Evolutionary conservation across 805 yeast genomes (phyloP).

Genomic region (Kuraishia piskuri): DNA sequence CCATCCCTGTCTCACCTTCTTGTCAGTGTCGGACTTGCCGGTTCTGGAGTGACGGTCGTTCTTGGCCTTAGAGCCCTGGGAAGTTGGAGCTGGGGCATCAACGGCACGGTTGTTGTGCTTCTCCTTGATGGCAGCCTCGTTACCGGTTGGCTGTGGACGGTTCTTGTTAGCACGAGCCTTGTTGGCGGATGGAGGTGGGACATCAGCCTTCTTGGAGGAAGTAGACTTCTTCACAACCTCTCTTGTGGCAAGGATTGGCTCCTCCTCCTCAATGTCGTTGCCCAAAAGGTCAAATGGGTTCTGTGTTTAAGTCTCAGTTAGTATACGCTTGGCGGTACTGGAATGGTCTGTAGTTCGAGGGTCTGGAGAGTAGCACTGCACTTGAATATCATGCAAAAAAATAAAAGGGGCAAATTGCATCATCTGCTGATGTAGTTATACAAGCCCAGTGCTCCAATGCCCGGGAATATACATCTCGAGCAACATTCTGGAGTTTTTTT

Average conservation of each 20-base stretch:
- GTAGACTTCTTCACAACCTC: conserved; percentile 77
- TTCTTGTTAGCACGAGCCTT: conserved; percentile 69
- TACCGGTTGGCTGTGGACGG: conserved; percentile 67
- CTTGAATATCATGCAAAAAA: too few relatives aligned
- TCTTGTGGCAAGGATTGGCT: conserved; percentile 48
- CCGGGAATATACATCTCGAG: too few relatives aligned
- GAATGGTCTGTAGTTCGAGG: not conserved
- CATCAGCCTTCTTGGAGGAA: conserved; percentile 81
- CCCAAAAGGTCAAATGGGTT: conserved; percentile 80
- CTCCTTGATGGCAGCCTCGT: conserved; percentile 79
- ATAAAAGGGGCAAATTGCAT: too few relatives aligned
- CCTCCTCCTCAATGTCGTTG: conserved; percentile 83
- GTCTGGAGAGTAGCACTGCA: not conserved
- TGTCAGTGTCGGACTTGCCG: conserved; percentile 76
- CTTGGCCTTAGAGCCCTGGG: conserved; percentile 41
- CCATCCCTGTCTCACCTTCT: conserved; percentile 83
- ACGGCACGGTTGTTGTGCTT: conserved; percentile 61
- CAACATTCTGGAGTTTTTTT: too few relatives aligned
- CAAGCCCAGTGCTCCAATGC: too few relatives aligned
- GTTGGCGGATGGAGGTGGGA: conserved; percentile 74
- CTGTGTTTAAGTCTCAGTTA: conserved; percentile 21
- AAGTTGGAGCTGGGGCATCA: conserved; percentile 46
- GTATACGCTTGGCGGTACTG: not conserved
- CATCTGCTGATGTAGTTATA: too few relatives aligned
- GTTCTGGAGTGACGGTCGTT: conserved; percentile 83